Base-by-base conservation (phyloP, 2,329 filamentous ascomycete species). In the Fusarium tuaranense region DNA sequence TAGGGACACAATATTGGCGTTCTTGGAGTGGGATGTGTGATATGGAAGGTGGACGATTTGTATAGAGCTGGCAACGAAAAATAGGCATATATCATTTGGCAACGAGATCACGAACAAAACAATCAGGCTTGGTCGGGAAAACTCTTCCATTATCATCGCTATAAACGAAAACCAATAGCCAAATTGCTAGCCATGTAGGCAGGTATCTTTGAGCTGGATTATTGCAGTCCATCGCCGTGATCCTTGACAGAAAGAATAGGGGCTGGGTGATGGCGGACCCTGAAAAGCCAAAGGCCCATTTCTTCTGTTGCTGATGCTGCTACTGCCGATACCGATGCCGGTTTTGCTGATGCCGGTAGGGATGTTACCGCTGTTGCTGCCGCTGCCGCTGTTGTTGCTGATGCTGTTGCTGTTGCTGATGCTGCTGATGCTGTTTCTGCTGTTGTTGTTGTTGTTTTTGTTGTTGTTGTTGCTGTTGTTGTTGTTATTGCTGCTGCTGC, bases 91-190 rank as follows among this genome's bases (percentile, higher is more conserved):
- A 75, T 65, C 66, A 36, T 32, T 30, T 60, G 51, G 51, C 61
- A 70, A 74, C 51, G 62, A 69, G 25, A 72, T 48, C 46, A 63
- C 51, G 27, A 72, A 69, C 69, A 60, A 71, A 63, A 73, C 63
- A 55, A 67, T 73, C 68, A 48, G 13, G 18, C 12, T 3, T 36
- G n/a, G 7, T 4, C 5, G 20, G 44, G 4, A 41, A 41, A 41
- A 20, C 39, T 13, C 39, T 18, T 38, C 18, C 6, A 38, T 38
- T 38, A 38, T 16, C 14, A 8, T 38, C 16, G 14, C 7, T 38
- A 18, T 38, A 16, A 38, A 18, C 14, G 14, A 38, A 38, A 18
- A 18, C 16, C 16, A 18, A 18, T 3, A 18, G 12, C 32, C 12
- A 34, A 34, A 34, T 34, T 12, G 32, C 32, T 34, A 34, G 12